Evolutionary conservation across 129 eudicot species (phyloP).

Genomic region (Gnaphalium uliginosum): DNA sequence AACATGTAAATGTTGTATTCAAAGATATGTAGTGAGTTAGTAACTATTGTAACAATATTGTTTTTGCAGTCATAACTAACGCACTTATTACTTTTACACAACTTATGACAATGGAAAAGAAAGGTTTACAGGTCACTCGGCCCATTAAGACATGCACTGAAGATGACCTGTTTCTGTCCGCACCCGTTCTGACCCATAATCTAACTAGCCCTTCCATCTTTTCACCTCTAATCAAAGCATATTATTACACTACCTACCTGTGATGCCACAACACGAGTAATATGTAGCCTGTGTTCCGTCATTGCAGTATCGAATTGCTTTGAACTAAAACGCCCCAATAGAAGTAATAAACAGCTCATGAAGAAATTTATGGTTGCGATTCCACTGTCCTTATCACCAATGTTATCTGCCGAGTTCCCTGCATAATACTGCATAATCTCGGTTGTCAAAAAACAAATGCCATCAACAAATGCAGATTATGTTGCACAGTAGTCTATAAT

Average conservation of each 20-base stretch:
- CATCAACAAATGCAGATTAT: constrained; percentile 17
- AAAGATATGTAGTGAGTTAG: neutral
- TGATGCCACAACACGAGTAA: constrained; percentile 60
- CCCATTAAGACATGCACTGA: neutral
- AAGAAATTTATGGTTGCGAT: constrained; percentile 73
- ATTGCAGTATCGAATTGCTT: constrained; percentile 64
- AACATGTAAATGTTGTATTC: neutral
- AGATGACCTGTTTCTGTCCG: neutral
- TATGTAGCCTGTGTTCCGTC: constrained; percentile 53
- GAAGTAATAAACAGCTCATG: constrained; percentile 75
- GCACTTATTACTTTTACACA: neutral
- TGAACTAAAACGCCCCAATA: constrained; percentile 64
- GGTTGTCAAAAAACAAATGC: constrained; percentile 33
- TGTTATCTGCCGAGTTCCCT: constrained; percentile 49
- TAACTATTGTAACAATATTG: neutral
- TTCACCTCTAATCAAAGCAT: neutral
- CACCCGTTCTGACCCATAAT: neutral
- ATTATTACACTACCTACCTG: constrained; percentile 54
- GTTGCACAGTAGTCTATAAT: constrained; percentile 9
- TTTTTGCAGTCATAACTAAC: neutral
- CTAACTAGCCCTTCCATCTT: neutral
- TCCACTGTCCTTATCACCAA: constrained; percentile 49
- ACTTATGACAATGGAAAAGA: neutral
- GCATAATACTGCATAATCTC: constrained; percentile 61
- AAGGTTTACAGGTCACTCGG: neutral